Evolutionary conservation across 345 rosid species (phyloP).

Genomic region (Pseudoturritis turrita): DNA sequence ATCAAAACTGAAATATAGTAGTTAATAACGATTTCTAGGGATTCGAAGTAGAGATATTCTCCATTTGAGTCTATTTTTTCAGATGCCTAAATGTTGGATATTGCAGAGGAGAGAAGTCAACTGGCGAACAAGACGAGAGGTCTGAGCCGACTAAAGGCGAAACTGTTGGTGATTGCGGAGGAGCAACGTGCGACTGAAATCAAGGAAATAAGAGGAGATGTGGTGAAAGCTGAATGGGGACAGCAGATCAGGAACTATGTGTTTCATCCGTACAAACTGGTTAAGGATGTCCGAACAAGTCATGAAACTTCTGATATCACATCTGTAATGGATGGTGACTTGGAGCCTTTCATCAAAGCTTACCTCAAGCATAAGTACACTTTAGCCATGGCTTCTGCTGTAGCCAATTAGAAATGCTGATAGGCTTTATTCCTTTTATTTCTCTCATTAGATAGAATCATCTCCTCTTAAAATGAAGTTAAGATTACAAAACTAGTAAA

Average conservation of each 20-base stretch:
- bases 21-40: background rate
- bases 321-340: constrained; percentile 95
- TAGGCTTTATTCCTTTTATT: background rate
- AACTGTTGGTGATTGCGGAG: constrained; percentile 78
- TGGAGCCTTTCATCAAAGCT: constrained; percentile 84
- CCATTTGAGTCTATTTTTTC: background rate
- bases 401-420: constrained; percentile 15
- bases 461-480: background rate
- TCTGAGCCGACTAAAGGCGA: constrained; percentile 73
- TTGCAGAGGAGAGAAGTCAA: constrained; percentile 90
- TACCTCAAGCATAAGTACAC: constrained; percentile 80
- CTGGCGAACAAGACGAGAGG: constrained; percentile 85
- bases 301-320: constrained; percentile 73
- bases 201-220: constrained; percentile 93
- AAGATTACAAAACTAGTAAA: too few relatives aligned
- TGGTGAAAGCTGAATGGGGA: constrained; percentile 97
- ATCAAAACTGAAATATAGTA: background rate
- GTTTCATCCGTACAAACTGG: constrained; percentile 95
- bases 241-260: constrained; percentile 92
- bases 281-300: constrained; percentile 81
- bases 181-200: constrained; percentile 91
- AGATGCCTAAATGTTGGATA: background rate
- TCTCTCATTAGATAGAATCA: constrained; percentile 11
- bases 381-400: constrained; percentile 33
- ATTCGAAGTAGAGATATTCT: background rate